Evolutionary conservation across 345 rosid species (phyloP), one percentile per base, ranked within the genome.

Genomic region (Streptanthus diversifolius): DNA sequence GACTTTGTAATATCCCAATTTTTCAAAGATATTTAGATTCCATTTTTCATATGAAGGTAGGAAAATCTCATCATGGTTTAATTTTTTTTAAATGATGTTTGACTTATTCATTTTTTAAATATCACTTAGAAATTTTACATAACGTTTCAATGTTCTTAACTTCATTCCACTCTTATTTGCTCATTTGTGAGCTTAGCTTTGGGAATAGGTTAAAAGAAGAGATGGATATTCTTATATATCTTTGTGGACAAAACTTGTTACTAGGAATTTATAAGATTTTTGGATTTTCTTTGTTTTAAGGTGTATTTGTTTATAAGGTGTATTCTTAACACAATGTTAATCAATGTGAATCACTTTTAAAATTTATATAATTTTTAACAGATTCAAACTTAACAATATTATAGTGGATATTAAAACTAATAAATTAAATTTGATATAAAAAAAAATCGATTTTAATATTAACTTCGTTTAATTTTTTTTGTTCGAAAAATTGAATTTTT

Each of bases 1-100:
- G 24, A 68, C 9, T 30, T 45, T n/a, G 3, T 15, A 12, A 56
- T 70, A 44, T 56, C 65, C 55, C 65, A 56, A 43, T 32, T 21
- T 9, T 22, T 58, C 8, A 15, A 14, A 44, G 74, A 70, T 70
- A 57, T 70, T 70, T 33, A 14, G 15, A 15, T 55, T 56, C 24
- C 52, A n/a, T 48, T 51, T 51, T 51, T 61, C 0, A 3, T 5
- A 14, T 24, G 0, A 33, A 30, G 27, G 21, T 24, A 43, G 1
- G 45, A 56, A 56, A 69, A 69, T 44, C 64, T 53, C 40, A 10
- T 11, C 30, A 37, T 10, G 6, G 3, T 1, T 51, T n/a, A n/a
- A n/a, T n/a, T 51, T 36, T 65, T 13, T 30, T 14, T 0, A 1
- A 17, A 24, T n/a, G 22, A n/a, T 33, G n/a, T 5, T 22, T 15